Evolutionary conservation across 495 filamentous ascomycete species (phyloP), one percentile per base, ranked within the genome.

Genomic region (Bombardia bombarda): DNA sequence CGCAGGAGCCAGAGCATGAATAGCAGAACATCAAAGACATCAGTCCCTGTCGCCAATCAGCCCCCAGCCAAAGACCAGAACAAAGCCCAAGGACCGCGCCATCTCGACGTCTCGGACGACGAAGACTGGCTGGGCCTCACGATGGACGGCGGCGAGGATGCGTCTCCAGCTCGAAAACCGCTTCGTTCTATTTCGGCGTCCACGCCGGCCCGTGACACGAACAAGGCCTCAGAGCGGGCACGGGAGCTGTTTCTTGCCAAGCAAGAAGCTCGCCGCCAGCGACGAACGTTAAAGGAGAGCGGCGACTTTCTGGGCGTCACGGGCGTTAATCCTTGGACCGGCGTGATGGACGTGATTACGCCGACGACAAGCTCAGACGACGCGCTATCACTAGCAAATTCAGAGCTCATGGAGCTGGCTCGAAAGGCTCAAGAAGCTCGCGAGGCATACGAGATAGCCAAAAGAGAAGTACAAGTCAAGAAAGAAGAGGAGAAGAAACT

Each of bases 231-330:
- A 47, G 50, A 37, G 49, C 40, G 4, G 33, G 48, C 57, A 10
- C 21, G 44, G 41, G 40, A 50, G 26, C 39, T 62, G 7, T 55
- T 63, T 28, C 45, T 60, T 5, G 55, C 57, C 7, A 68, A 66
- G 45, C 64, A 70, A 36, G 56, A 58, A 32, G 48, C 43, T 13
- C 62, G 66, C 14, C 56, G 46, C n/a, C 57, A 53, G 32, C 66
- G 68, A 5, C 62, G 52, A 26, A 60, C 35, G 13, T 44, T 70
- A 22, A 64, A 61, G 31, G 60, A 68, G 40, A 70, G 68, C 39
- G 67, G 70, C 13, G 74, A 77, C 45, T 77, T 66, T 53, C 60
- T 76, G 9, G 72, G 74, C 9, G 68, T 75, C 10, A 72, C 72
- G 45, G 72, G 74, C 16, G 65, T 67, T n/a, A 74, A 77, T 45